A percentile compares a stretch with the other conserved stretches of the same genome.
Conservation (phyloP, 1,139 yeast genomes). For the Pneumocystis canis region DNA sequence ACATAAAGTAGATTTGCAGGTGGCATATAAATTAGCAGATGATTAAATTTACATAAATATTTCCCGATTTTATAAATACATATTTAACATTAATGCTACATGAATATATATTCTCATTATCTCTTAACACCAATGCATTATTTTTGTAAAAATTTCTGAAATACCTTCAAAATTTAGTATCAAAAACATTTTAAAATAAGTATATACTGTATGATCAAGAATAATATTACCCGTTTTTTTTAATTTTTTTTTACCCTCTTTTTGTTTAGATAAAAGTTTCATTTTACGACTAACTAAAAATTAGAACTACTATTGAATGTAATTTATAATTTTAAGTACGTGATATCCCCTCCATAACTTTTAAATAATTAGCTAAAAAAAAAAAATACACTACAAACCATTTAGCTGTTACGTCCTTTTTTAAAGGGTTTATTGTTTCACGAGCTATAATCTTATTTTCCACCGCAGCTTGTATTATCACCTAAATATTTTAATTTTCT, state of each 20-base stretch:
- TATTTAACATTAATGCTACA: background rate
- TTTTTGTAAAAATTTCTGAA: slow-evolving; percentile 1
- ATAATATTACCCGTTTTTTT: slow-evolving; percentile 60
- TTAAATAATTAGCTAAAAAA: slow-evolving; percentile 43
- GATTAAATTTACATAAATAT: background rate
- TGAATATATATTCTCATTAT: background rate
- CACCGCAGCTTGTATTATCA: slow-evolving; percentile 78
- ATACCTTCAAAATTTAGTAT: slow-evolving; percentile 6
- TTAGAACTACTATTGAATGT: background rate
- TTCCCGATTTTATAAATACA: background rate
- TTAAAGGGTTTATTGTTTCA: slow-evolving; percentile 81
- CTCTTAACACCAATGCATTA: background rate
- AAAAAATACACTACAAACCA: background rate
- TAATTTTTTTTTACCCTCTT: slow-evolving; percentile 83
- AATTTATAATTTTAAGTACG: slow-evolving; percentile 21
- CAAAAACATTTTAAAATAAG: background rate
- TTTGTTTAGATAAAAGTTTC: slow-evolving; percentile 74
- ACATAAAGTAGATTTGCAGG: slow-evolving; percentile 43
- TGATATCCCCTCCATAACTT: slow-evolving; percentile 84
- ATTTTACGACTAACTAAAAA: slow-evolving; percentile 40
- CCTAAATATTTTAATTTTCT: background rate
- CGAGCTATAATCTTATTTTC: slow-evolving; percentile 71
- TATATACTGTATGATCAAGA: slow-evolving; percentile 6
- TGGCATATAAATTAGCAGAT: slow-evolving; percentile 17
- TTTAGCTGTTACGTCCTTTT: slow-evolving; percentile 50